Base-by-base conservation (phyloP, 2,329 filamentous ascomycete species). In the Neoarthrinium moseri region DNA sequence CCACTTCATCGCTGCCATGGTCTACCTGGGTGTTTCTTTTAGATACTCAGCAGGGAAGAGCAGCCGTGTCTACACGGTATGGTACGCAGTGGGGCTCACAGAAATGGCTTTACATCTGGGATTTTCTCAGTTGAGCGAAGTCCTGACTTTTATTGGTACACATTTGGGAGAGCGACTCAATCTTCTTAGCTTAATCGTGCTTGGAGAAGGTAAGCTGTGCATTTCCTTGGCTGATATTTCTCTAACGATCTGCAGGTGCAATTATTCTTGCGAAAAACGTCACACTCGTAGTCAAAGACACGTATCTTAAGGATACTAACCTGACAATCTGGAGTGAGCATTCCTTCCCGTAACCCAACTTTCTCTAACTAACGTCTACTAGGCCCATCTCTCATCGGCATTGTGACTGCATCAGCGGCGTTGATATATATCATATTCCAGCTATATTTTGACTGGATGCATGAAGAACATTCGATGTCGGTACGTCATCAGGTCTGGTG, bases 151-250 rank as follows among this genome's bases (percentile, higher is more conserved):
- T 56, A 74, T 80, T 51, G 71, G 77, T 46, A 85, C 80, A 1
- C 81, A 85, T 58, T 61, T 86, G 43, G 81, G 82, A 59, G 79
- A 82, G 55, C 74, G 83, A 11, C 77, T 86, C 71, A 77, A 75
- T 20, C 68, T 85, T 4, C 68, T 86, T 47, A 86, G 81, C 0
- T 70, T 85, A 41, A 84, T 86, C 51, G 43, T 55, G 27, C 47
- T 55, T 12, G 52, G 46, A 17, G 52, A 55, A 46, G 53, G 53
- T 52, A 46, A 11, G 22, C 20, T 18, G 17, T 12, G 1, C 23
- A 1, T 20, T 26, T 11, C 8, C 15, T 7, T 6, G 21, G 6
- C 12, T 2, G 17, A 21, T 4, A 32, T 11, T 24, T 24, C 2
- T 27, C 18, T 24, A 23, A 15, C 13, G 30, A 53, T 34, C 50